A percentile compares a stretch with the other conserved stretches of the same genome.
These are phyloP conservation scores for Alloascoidea africana DNA, from an alignment of 805 yeast genomes.

Conservation along the genomic window DNA sequence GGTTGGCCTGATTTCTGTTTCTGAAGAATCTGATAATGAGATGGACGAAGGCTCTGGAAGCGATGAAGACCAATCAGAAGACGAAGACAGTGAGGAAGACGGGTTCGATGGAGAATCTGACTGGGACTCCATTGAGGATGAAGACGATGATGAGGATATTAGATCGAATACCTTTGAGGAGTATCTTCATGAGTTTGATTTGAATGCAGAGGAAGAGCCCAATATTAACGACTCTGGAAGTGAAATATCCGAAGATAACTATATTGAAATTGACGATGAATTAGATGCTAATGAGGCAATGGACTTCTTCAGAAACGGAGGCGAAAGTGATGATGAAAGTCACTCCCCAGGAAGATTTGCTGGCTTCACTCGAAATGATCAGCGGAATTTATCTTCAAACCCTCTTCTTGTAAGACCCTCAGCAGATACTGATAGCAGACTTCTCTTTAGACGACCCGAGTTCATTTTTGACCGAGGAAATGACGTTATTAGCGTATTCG, in stretches of 20 bases:
- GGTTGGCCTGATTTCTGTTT: background rate
- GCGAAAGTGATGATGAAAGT: conserved; percentile 17
- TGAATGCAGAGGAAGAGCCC: conserved; percentile 6
- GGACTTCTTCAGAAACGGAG: conserved; percentile 6
- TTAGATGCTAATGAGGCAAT: conserved; percentile 6
- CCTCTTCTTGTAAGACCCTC: background rate
- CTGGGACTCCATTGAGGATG: conserved; percentile 8
- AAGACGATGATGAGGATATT: conserved; percentile 17
- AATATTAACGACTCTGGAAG: conserved; percentile 7
- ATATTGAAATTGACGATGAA: conserved; percentile 9
- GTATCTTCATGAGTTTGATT: conserved; percentile 3
- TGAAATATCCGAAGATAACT: conserved; percentile 9
- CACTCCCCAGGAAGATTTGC: conserved; percentile 10
- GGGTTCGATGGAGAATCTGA: conserved; percentile 8
- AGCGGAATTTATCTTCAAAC: background rate
- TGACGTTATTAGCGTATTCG: background rate
- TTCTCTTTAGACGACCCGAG: background rate
- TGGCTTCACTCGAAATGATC: conserved; percentile 12
- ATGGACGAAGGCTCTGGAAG: conserved; percentile 3
- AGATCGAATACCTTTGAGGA: conserved; percentile 14
- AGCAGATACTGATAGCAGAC: background rate
- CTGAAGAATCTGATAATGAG: conserved; percentile 6
- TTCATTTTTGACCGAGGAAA: background rate
- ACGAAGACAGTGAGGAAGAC: conserved; percentile 11
- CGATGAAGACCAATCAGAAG: conserved; percentile 8